phyloP scores from a whole-genome alignment of 345 rosid genomes.

The Eucalyptus brandiana region DNA sequence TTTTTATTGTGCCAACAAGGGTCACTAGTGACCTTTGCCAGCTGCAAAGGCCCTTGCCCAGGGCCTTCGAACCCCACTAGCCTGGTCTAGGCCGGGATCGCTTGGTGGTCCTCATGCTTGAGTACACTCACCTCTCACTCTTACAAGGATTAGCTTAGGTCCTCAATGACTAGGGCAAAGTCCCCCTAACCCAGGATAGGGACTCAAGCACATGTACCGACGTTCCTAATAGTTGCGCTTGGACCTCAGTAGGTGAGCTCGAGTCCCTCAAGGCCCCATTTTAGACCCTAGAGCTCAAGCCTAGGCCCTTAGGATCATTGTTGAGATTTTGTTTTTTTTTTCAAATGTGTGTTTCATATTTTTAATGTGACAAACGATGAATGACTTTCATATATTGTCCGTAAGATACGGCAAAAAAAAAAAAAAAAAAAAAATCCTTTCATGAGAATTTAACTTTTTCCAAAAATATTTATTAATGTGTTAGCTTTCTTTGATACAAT shows the following conservation, averaged over 20 bases:
- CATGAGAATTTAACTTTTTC: too few relatives aligned
- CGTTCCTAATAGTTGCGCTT: accelerated
- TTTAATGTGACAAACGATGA: neutral
- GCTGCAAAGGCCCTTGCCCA: too few relatives aligned
- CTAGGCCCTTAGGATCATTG: neutral
- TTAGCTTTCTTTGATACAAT: neutral
- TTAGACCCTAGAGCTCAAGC: neutral
- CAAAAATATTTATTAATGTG: too few relatives aligned
- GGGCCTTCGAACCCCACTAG: too few relatives aligned
- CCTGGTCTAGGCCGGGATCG: accelerated
- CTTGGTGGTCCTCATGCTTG: too few relatives aligned
- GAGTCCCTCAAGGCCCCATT: neutral
- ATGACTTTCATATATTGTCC: neutral
- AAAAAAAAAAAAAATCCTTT: neutral
- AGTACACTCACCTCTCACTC: accelerated
- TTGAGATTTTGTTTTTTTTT: neutral
- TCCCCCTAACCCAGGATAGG: too few relatives aligned
- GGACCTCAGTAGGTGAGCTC: neutral
- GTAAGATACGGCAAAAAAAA: neutral
- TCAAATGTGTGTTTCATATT: neutral
- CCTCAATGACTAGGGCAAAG: too few relatives aligned
- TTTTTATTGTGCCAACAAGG: accelerated
- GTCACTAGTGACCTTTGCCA: too few relatives aligned
- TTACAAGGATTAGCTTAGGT: too few relatives aligned
- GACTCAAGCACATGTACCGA: too few relatives aligned